phyloP scores from a whole-genome alignment of 352 stramenopile species.

The Globisporangium takayamanum region DNA sequence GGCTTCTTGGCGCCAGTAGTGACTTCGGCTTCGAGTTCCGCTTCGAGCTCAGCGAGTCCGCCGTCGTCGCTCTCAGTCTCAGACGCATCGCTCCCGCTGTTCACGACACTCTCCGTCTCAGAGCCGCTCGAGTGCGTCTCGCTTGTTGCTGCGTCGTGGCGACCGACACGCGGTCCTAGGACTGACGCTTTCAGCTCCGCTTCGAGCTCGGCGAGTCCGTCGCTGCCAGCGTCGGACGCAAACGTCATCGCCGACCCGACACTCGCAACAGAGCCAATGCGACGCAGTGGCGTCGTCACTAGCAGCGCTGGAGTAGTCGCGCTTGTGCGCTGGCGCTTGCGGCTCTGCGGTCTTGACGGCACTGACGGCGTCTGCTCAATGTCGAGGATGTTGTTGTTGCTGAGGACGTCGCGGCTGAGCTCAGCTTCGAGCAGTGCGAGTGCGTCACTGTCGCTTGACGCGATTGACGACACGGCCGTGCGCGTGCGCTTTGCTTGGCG shows the following conservation, averaged over 20 bases:
- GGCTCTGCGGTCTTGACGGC: background rate
- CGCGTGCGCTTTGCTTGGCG: too few relatives aligned
- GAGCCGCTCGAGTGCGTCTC: background rate
- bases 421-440: conserved; percentile 48
- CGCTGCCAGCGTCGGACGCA: conserved; percentile 4
- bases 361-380: background rate
- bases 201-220: conserved; percentile 27
- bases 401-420: conserved; percentile 14
- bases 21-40: conserved; percentile 14
- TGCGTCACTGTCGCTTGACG: conserved; percentile 24
- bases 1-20: conserved; percentile 2
- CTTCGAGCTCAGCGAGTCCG: conserved; percentile 15
- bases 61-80: conserved; percentile 13
- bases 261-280: conserved; percentile 2
- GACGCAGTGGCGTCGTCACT: background rate
- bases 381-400: background rate
- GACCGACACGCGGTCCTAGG: background rate
- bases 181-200: conserved; percentile 17
- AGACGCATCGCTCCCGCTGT: background rate
- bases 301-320: background rate
- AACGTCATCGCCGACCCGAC: background rate
- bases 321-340: background rate
- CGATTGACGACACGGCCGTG: conserved; percentile 14
- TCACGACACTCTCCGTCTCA: background rate
- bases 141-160: background rate